A percentile compares a stretch with the other conserved stretches of the same genome.
Evolutionary conservation across 164 flowering plant species (phyloP).

Genomic region (Nymphaea thermarum): DNA sequence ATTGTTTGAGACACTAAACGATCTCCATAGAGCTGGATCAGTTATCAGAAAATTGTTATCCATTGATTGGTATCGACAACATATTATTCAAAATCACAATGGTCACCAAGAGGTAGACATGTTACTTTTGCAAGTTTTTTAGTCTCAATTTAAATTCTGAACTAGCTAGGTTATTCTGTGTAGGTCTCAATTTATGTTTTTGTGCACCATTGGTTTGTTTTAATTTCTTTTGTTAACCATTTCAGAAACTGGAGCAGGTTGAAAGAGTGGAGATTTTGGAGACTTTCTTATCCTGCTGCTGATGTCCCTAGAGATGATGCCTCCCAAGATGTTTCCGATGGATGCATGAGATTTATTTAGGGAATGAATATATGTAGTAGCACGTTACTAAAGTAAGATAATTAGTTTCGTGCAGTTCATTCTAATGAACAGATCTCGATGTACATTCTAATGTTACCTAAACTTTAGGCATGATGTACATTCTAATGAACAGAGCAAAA

Average conservation of each 20-base stretch:
- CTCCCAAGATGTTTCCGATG: slow-evolving; percentile 42
- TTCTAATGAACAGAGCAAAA: too few relatives aligned
- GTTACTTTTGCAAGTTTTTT: neutral
- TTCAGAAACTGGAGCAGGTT: slow-evolving; percentile 69
- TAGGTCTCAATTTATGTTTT: slow-evolving; percentile 31
- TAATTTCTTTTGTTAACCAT: too few relatives aligned
- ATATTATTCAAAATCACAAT: slow-evolving; percentile 65
- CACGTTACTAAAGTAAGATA: too few relatives aligned
- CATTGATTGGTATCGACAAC: slow-evolving; percentile 85
- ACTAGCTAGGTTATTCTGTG: slow-evolving; percentile 8
- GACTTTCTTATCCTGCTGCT: slow-evolving; percentile 13
- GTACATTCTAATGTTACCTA: too few relatives aligned
- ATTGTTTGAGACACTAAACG: slow-evolving; percentile 90
- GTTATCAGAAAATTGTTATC: slow-evolving; percentile 81
- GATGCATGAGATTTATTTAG: too few relatives aligned
- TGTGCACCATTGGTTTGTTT: too few relatives aligned
- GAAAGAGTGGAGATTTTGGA: slow-evolving; percentile 52
- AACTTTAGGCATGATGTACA: too few relatives aligned
- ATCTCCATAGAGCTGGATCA: slow-evolving; percentile 80
- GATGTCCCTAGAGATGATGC: slow-evolving; percentile 31
- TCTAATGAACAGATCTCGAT: too few relatives aligned
- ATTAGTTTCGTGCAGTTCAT: too few relatives aligned
- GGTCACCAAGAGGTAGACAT: slow-evolving; percentile 85
- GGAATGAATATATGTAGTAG: too few relatives aligned
- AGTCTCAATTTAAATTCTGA: neutral